Evolutionary conservation across 202 grass and related monocot genomes (phyloP).

Genomic region (Carex arenaria): DNA sequence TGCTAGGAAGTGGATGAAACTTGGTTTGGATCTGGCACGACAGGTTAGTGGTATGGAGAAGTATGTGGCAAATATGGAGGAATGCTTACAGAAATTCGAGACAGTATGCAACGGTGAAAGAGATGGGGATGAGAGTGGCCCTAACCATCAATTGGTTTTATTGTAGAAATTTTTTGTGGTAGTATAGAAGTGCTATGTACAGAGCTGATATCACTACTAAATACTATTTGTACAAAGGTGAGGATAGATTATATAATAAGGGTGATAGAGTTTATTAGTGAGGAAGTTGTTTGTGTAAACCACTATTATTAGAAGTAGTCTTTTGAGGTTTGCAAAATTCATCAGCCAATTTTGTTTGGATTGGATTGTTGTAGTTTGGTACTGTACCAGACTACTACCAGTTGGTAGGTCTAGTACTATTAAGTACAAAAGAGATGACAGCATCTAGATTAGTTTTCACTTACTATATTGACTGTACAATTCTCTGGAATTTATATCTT

Average conservation of each 20-base stretch:
- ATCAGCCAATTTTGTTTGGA: not conserved
- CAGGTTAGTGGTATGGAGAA: constrained; percentile 71
- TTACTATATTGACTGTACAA: not conserved
- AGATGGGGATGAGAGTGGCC: not conserved
- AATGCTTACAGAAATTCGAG: constrained; percentile 47
- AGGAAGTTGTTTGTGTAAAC: not conserved
- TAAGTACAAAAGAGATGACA: not conserved
- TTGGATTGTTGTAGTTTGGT: not conserved
- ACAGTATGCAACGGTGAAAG: constrained; percentile 38
- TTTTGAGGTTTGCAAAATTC: not conserved
- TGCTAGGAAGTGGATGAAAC: constrained; percentile 89
- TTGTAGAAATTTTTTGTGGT: not conserved
- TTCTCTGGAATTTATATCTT: not conserved
- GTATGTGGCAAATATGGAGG: constrained; percentile 49
- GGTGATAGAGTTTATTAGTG: not conserved
- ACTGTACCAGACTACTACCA: not conserved
- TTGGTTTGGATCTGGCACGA: constrained; percentile 70
- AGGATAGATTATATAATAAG: not conserved
- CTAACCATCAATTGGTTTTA: constrained; percentile 23
- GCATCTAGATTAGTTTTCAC: not conserved
- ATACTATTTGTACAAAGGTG: constrained; percentile 9
- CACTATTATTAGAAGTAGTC: not conserved
- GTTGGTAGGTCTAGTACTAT: not conserved
- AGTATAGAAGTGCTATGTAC: constrained; percentile 17
- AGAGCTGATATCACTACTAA: not conserved